phyloP scores from a whole-genome alignment of 2,329 filamentous ascomycete species.

The Colletotrichum siamense region DNA sequence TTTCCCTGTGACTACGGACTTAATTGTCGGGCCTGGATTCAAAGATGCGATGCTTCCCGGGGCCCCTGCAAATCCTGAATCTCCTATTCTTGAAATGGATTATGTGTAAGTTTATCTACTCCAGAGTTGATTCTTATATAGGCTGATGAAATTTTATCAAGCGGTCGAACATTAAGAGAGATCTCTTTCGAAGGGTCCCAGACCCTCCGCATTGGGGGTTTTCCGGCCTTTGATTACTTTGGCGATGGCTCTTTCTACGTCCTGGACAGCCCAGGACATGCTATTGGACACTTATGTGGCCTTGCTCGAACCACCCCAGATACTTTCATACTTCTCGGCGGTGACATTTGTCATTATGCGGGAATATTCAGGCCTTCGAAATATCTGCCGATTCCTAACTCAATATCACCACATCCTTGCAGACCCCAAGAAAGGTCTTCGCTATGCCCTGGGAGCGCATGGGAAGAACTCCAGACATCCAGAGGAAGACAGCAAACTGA shows the following conservation, averaged over 20 bases:
- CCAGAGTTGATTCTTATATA: not conserved
- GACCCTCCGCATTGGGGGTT: conserved; percentile 37
- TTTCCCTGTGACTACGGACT: conserved; percentile 49
- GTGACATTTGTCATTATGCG: conserved; percentile 45
- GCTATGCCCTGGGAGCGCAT: conserved; percentile 25
- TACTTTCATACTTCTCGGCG: conserved; percentile 47
- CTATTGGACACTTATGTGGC: conserved; percentile 45
- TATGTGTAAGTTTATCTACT: conserved; percentile 24
- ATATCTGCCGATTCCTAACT: conserved; percentile 36
- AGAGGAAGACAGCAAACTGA: conserved; percentile 25
- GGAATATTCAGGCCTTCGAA: conserved; percentile 40
- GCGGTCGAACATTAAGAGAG: conserved; percentile 31
- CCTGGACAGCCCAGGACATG: conserved; percentile 45
- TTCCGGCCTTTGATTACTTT: conserved; percentile 46
- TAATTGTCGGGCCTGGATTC: conserved; percentile 60
- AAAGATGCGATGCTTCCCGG: conserved; percentile 50
- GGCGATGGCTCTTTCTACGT: conserved; percentile 47
- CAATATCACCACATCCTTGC: conserved; percentile 29
- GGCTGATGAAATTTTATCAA: not conserved
- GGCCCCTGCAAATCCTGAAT: conserved; percentile 44
- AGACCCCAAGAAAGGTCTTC: not conserved
- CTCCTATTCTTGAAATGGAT: conserved; percentile 38
- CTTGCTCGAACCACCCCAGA: conserved; percentile 42
- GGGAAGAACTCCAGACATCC: conserved; percentile 25
- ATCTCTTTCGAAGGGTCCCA: conserved; percentile 27